These are phyloP conservation scores for Salvia sclarea DNA, from an alignment of 305 asterid genomes.

Conservation along the genomic window DNA sequence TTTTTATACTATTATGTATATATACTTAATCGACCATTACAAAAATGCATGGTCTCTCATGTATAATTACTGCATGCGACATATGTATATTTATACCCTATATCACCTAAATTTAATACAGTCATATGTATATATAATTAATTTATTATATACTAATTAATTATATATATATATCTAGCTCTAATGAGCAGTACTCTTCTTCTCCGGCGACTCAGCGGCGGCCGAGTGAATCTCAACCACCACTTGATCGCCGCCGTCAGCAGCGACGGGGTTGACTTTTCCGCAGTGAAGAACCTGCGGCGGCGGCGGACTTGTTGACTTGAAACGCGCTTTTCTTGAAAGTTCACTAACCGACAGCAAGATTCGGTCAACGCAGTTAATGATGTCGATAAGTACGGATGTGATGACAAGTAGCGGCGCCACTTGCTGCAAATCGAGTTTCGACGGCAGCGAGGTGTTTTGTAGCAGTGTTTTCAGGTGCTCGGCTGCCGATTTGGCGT, in stretches of 20 bases:
- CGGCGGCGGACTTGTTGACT: slow-evolving; percentile 31
- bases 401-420: slow-evolving; percentile 50
- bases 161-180: not conserved
- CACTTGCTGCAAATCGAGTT: slow-evolving; percentile 40
- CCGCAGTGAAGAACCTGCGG: slow-evolving; percentile 49
- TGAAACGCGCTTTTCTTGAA: slow-evolving; percentile 49
- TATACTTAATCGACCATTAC: slow-evolving; percentile 39
- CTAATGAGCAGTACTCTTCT: not conserved
- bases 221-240: slow-evolving; percentile 37
- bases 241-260: slow-evolving; percentile 28
- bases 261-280: slow-evolving; percentile 47
- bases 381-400: slow-evolving; percentile 58
- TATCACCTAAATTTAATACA: too few relatives aligned
- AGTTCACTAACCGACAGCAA: slow-evolving; percentile 45
- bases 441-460: slow-evolving; percentile 18
- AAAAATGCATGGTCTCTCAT: slow-evolving; percentile 31
- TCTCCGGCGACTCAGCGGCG: slow-evolving; percentile 31
- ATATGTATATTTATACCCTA: too few relatives aligned
- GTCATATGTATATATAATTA: not conserved
- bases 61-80: slow-evolving; percentile 27
- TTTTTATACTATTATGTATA: too few relatives aligned
- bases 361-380: slow-evolving; percentile 47
- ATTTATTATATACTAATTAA: too few relatives aligned
- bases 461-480: slow-evolving; percentile 42
- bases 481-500: slow-evolving; percentile 40